phyloP scores from a whole-genome alignment of 306 rosid species.

The Dryas alaskensis region DNA sequence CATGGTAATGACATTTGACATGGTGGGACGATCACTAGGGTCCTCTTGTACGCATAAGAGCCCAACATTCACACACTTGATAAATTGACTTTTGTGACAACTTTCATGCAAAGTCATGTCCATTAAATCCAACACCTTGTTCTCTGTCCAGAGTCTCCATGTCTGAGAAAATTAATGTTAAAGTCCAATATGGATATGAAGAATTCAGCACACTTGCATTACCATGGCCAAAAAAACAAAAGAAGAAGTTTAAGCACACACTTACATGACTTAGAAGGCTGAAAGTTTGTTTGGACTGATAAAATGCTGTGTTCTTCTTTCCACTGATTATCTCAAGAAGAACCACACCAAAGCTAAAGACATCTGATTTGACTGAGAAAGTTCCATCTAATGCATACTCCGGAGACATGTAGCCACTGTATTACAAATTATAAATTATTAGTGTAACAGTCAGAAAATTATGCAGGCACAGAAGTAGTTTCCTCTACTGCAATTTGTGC shows the following conservation, averaged over 20 bases:
- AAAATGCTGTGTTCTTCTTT: constrained; percentile 44
- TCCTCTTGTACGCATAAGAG: constrained; percentile 55
- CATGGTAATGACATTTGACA: constrained; percentile 40
- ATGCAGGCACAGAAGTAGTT: neutral
- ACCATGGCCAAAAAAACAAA: neutral
- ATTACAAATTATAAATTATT: neutral
- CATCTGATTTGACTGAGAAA: constrained; percentile 52
- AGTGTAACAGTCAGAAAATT: too few relatives aligned
- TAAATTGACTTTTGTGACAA: constrained; percentile 27
- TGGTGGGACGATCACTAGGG: constrained; percentile 45
- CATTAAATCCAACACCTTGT: constrained; percentile 41
- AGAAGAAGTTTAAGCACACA: neutral
- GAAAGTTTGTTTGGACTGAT: constrained; percentile 26
- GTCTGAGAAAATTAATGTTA: constrained; percentile 27
- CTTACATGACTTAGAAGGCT: constrained; percentile 57
- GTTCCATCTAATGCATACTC: constrained; percentile 45
- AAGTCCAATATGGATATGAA: neutral
- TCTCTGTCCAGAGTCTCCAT: constrained; percentile 50
- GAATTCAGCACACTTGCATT: neutral
- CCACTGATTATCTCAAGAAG: constrained; percentile 53
- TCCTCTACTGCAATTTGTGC: too few relatives aligned
- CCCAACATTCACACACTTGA: constrained; percentile 37
- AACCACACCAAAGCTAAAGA: constrained; percentile 57
- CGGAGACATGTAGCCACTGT: constrained; percentile 54
- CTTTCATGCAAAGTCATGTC: constrained; percentile 32